These are phyloP conservation scores for Trebouxia gelatinosa DNA, from an alignment of 163 green algal genomes.

Conservation along the genomic window DNA sequence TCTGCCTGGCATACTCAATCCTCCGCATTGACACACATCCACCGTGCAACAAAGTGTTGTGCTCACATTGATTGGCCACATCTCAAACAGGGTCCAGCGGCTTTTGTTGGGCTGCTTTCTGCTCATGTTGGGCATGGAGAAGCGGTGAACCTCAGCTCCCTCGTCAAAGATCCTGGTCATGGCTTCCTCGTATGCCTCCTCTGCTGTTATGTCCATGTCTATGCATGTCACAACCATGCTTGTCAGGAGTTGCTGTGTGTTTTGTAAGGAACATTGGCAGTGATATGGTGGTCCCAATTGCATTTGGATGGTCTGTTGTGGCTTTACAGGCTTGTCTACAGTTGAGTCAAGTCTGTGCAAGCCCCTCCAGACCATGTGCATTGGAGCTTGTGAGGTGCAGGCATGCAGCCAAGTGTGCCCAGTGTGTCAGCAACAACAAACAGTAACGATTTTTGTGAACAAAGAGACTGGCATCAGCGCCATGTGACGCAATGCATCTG, in stretches of 20 bases:
- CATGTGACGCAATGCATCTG: too few relatives aligned
- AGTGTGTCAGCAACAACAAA: too few relatives aligned
- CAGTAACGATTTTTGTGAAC: too few relatives aligned
- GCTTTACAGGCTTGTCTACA: not conserved
- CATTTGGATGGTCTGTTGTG: too few relatives aligned
- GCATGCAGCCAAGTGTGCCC: too few relatives aligned
- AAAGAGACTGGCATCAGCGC: too few relatives aligned
- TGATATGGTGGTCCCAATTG: not conserved
- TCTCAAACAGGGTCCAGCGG: conserved; percentile 29
- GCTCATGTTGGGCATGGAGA: conserved; percentile 2
- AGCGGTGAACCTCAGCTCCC: conserved; percentile 12
- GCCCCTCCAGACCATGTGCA: not conserved
- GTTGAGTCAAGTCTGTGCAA: not conserved
- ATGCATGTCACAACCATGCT: not conserved
- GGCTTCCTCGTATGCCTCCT: conserved; percentile 9
- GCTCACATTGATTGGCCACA: conserved; percentile 24
- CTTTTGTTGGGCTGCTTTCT: not conserved
- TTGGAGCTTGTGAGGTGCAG: not conserved
- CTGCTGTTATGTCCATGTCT: not conserved
- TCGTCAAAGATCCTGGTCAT: conserved; percentile 8
- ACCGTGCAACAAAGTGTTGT: not conserved
- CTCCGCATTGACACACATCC: not conserved
- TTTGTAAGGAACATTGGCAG: not conserved
- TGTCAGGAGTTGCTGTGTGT: not conserved
- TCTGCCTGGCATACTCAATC: not conserved